A percentile compares a stretch with the other conserved stretches of the same genome.
These are phyloP conservation scores for Trametes elegans DNA, from an alignment of 768 basidiomycete species.

Conservation along the genomic window DNA sequence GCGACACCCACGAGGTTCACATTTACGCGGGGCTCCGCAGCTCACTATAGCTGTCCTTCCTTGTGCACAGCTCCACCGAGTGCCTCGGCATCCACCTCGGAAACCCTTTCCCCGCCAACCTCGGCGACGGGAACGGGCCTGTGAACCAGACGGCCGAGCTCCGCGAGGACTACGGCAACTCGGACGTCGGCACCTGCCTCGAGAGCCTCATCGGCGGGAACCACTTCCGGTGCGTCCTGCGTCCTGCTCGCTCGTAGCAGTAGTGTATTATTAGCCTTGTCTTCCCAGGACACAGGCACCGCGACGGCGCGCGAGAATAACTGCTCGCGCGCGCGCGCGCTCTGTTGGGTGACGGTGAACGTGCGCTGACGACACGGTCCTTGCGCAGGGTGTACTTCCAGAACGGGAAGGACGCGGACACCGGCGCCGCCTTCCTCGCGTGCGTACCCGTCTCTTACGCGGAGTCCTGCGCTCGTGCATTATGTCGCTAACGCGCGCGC, in stretches of 20 bases:
- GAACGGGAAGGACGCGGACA: slow-evolving; percentile 52
- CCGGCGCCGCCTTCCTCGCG: slow-evolving; percentile 57
- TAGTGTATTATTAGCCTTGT: too few relatives aligned
- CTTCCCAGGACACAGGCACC: too few relatives aligned
- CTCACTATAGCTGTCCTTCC: slow-evolving; percentile 31
- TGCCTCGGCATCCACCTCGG: slow-evolving; percentile 38
- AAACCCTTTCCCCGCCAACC: slow-evolving; percentile 39
- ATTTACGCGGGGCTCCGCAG: neutral
- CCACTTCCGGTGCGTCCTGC: slow-evolving; percentile 51
- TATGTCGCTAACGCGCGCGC: neutral
- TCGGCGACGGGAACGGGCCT: slow-evolving; percentile 47
- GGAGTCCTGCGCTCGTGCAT: neutral
- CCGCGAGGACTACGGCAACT: slow-evolving; percentile 40
- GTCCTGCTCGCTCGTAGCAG: too few relatives aligned
- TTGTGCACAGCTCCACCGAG: slow-evolving; percentile 42
- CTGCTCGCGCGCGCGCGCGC: neutral
- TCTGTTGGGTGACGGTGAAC: too few relatives aligned
- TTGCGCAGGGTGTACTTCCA: slow-evolving; percentile 50
- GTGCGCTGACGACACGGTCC: slow-evolving; percentile 53
- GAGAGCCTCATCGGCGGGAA: slow-evolving; percentile 47
- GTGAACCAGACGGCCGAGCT: slow-evolving; percentile 46
- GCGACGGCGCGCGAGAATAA: too few relatives aligned
- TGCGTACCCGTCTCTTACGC: slow-evolving; percentile 29
- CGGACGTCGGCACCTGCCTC: slow-evolving; percentile 41
- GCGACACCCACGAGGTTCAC: slow-evolving; percentile 24